A percentile compares a stretch with the other conserved stretches of the same genome.
Evolutionary conservation across 345 rosid genomes (phyloP).

Genomic region (Eucalyptus virginea): DNA sequence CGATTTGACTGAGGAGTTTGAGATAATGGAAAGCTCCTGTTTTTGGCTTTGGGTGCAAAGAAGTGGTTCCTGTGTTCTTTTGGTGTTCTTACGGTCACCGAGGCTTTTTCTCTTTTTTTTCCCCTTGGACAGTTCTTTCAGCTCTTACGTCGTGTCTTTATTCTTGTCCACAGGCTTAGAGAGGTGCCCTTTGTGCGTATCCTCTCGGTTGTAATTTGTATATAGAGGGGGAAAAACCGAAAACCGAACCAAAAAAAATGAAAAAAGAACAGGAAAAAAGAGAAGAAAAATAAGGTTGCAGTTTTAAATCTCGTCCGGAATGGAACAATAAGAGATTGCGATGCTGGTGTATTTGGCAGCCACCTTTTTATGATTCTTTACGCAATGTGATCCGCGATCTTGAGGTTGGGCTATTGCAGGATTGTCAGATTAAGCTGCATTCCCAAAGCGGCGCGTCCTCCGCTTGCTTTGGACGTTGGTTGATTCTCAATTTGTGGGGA

Average conservation of each 20-base stretch:
- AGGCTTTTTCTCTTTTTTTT: neutral
- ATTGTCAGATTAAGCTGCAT: neutral
- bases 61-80: neutral
- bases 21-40: neutral
- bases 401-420: neutral
- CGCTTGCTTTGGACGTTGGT: neutral
- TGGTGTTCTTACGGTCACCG: neutral
- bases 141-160: neutral
- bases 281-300: neutral
- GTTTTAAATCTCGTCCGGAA: neutral
- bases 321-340: neutral
- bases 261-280: neutral
- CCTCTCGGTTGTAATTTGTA: slow-evolving; percentile 13
- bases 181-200: neutral
- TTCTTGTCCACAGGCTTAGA: neutral
- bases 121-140: neutral
- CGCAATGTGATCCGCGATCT: neutral
- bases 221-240: neutral
- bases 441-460: neutral
- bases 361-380: neutral
- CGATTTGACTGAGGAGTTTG: neutral
- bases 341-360: neutral
- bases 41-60: neutral
- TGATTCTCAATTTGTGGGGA: neutral
- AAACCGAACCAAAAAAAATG: neutral